Conservation (phyloP, 139 green algal species). For the Chlamydomonas sp. region DNA sequence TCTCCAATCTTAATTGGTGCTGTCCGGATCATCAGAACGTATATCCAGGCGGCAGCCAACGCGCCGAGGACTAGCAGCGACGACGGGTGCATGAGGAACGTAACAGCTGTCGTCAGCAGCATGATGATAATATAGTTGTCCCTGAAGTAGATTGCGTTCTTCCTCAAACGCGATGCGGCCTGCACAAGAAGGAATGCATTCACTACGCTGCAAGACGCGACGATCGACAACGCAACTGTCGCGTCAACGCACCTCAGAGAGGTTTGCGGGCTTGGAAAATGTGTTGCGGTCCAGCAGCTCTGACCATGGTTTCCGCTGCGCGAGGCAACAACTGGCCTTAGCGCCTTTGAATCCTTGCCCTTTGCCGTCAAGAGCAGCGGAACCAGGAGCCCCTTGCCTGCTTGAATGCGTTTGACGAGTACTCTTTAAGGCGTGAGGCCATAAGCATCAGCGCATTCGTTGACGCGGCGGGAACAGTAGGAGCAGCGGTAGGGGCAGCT, state of each 20-base stretch:
- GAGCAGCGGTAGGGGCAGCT: too few species aligned
- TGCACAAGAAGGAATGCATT: constrained; percentile 33
- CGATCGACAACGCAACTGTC: background rate
- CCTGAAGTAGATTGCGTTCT: constrained; percentile 93
- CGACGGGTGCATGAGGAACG: constrained; percentile 80
- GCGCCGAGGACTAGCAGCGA: constrained; percentile 81
- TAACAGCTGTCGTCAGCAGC: constrained; percentile 65
- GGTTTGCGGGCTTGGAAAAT: constrained; percentile 78
- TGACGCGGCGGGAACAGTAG: too few species aligned
- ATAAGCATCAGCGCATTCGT: background rate
- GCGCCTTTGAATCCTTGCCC: background rate
- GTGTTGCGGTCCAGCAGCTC: constrained; percentile 86
- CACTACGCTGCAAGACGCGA: background rate
- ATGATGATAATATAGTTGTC: constrained; percentile 92
- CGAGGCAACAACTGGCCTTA: background rate
- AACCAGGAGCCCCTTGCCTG: background rate
- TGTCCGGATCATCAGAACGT: constrained; percentile 83
- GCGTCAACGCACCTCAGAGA: constrained; percentile 71
- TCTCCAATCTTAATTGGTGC: constrained; percentile 82
- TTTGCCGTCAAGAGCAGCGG: background rate
- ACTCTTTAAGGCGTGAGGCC: constrained; percentile 8
- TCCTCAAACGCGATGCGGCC: constrained; percentile 78
- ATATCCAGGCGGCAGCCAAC: constrained; percentile 84
- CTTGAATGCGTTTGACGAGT: background rate
- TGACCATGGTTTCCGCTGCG: constrained; percentile 89